Evolutionary conservation across 345 rosid species (phyloP), one percentile per base, ranked within the genome.

Genomic region (Ceriops tagal): DNA sequence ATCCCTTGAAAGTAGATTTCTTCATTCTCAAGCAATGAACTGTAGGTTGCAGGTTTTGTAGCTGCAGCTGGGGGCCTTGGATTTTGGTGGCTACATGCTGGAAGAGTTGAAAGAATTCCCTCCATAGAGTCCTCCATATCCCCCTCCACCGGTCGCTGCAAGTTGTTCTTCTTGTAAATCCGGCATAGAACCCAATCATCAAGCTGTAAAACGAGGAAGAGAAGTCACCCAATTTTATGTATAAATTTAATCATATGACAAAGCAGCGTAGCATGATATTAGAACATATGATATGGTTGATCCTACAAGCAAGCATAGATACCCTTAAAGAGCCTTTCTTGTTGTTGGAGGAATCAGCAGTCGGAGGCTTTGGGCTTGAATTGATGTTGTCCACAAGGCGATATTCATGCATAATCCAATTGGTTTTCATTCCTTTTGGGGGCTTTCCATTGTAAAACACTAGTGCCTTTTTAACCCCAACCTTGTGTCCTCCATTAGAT

Each of bases 341-440:
- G 73, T 80, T 84, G 75, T 67, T 59, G 5, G 73, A 65, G 5
- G 57, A 39, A 72, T 78, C 78, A 64, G 74, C 46, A 47, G 64
- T 19, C 8, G 80, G 88, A 9, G 84, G 79, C n/a, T 73, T 85
- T 11, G 81, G 67, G 35, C 58, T n/a, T 5, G 81, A 51, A 8
- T 67, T 68, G 66, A 15, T 58, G 59, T 58, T 58, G 28, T 89
- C 91, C 1, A 81, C 68, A 65, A 95, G 88, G 19, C 98, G 84
- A 68, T 90, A 95, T 62, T 95, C 99, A 64, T 95, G 99, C 99
- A 95, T 95, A 71, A 95, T 92, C 99, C 99, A 95, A 78, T 86
- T 90, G 16, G 96, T 88, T 81, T 95, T 95, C 20, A 95, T 49
- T n/a, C 99, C 99, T 77, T 95, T 95, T 0, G 99, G 99, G 3